Percentiles rank a stretch among this genome's conserved stretches.
These are phyloP conservation scores for Paralagenidium karlingii DNA, from an alignment of 352 stramenopile species.

Conservation along the genomic window DNA sequence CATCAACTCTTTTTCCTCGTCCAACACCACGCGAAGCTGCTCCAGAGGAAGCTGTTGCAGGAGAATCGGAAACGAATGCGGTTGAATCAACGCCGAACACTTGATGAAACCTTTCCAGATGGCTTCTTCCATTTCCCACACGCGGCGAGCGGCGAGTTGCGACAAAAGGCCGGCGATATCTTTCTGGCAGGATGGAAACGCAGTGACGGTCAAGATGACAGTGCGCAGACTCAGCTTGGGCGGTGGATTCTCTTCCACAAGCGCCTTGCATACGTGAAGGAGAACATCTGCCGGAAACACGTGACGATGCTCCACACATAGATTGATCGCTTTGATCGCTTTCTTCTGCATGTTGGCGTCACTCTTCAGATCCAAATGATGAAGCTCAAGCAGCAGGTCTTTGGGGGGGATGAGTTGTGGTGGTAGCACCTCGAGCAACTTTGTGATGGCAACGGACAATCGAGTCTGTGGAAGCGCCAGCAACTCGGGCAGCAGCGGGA, in stretches of 20 bases:
- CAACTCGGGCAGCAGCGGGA: constrained; percentile 44
- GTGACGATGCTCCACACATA: constrained; percentile 67
- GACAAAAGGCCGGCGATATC: constrained; percentile 47
- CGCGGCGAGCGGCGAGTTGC: constrained; percentile 27
- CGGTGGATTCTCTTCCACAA: constrained; percentile 43
- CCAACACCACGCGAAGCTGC: constrained; percentile 32
- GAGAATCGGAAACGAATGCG: constrained; percentile 55
- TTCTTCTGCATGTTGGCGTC: constrained; percentile 65
- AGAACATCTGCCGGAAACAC: constrained; percentile 68
- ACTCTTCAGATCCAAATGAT: constrained; percentile 60
- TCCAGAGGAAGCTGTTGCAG: constrained; percentile 29
- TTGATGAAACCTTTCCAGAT: constrained; percentile 77
- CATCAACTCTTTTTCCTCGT: constrained; percentile 54
- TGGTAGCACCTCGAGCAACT: constrained; percentile 58
- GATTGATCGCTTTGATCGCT: constrained; percentile 62
- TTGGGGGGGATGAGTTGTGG: constrained; percentile 49
- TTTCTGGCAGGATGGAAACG: constrained; percentile 45
- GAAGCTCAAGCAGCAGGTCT: constrained; percentile 56
- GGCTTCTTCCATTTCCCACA: constrained; percentile 60
- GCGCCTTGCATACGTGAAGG: constrained; percentile 44
- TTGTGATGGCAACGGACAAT: constrained; percentile 54
- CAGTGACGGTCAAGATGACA: constrained; percentile 65
- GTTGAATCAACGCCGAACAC: constrained; percentile 55
- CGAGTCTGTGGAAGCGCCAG: constrained; percentile 34
- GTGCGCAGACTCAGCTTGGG: constrained; percentile 61